Conservation (phyloP, 768 basidiomycete species). For the Baorangia bicolor region DNA sequence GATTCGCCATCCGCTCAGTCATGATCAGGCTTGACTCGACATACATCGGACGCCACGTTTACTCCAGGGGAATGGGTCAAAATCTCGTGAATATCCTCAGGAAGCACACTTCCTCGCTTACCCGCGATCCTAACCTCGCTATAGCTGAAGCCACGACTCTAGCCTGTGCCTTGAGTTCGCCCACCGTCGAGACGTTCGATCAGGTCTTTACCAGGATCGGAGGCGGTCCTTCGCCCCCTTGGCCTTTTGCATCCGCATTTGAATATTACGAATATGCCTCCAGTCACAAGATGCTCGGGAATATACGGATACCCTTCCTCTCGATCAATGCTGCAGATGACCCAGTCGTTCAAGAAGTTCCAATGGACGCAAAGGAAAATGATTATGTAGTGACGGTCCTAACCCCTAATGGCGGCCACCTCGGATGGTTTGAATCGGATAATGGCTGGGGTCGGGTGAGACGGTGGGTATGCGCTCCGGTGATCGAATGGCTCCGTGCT, state of each 20-base stretch:
- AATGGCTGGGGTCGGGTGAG: slow-evolving; percentile 30
- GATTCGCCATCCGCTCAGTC: slow-evolving; percentile 8
- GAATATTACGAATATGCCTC: slow-evolving; percentile 56
- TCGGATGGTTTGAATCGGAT: slow-evolving; percentile 77
- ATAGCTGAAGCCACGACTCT: slow-evolving; percentile 48
- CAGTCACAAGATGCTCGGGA: slow-evolving; percentile 56
- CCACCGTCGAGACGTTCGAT: slow-evolving; percentile 60
- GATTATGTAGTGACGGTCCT: slow-evolving; percentile 57
- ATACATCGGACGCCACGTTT: slow-evolving; percentile 60
- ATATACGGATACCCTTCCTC: slow-evolving; percentile 71
- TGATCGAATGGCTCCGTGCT: slow-evolving; percentile 68
- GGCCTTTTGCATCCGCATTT: slow-evolving; percentile 43
- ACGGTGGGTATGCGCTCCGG: slow-evolving; percentile 71
- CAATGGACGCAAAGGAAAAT: slow-evolving; percentile 53
- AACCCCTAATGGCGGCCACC: slow-evolving; percentile 69
- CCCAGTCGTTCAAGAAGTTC: slow-evolving; percentile 66
- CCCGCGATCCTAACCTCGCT: slow-evolving; percentile 48
- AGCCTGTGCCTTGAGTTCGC: slow-evolving; percentile 48
- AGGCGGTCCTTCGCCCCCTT: slow-evolving; percentile 62
- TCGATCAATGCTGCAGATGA: slow-evolving; percentile 76
- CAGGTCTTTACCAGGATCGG: slow-evolving; percentile 62
- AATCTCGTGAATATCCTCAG: slow-evolving; percentile 64
- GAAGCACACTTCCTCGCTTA: slow-evolving; percentile 48
- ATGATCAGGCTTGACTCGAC: slow-evolving; percentile 49
- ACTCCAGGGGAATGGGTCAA: slow-evolving; percentile 75